These are phyloP conservation scores for Kuraishia cidri DNA, from an alignment of 805 yeast species.

Conservation along the genomic window DNA sequence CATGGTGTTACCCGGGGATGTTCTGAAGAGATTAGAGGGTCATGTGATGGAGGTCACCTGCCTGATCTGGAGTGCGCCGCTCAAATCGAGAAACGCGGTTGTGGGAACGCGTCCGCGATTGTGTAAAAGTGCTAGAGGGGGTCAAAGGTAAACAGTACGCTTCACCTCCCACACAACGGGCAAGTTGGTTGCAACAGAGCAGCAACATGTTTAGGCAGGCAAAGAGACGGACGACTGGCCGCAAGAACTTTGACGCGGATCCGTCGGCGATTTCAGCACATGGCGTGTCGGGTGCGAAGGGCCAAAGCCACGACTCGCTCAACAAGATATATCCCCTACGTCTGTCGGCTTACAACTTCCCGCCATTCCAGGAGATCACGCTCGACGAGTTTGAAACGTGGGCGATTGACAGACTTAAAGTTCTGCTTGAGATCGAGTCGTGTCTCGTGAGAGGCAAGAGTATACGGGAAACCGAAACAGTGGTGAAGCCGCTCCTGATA, in stretches of 20 bases:
- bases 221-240: conserved; percentile 68
- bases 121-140: too few relatives aligned
- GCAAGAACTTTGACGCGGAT: conserved; percentile 52
- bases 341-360: conserved; percentile 63
- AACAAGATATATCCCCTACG: conserved; percentile 43
- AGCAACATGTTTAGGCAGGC: conserved; percentile 74
- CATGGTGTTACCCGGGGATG: too few relatives aligned
- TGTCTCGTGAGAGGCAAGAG: conserved; percentile 56
- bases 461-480: conserved; percentile 53
- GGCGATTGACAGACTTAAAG: conserved; percentile 88
- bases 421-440: conserved; percentile 79
- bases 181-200: too few relatives aligned
- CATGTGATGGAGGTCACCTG: too few relatives aligned
- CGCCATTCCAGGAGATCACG: conserved; percentile 82
- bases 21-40: too few relatives aligned
- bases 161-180: too few relatives aligned
- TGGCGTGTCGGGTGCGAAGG: conserved; percentile 20
- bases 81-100: too few relatives aligned
- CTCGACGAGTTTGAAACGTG: conserved; percentile 89
- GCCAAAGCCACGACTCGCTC: conserved; percentile 22
- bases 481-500: conserved; percentile 56
- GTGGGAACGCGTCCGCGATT: too few relatives aligned
- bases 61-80: too few relatives aligned
- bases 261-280: conserved; percentile 7
- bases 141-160: too few relatives aligned